These are phyloP conservation scores for Myxozyma udenii DNA, from an alignment of 805 yeast species.

Conservation along the genomic window DNA sequence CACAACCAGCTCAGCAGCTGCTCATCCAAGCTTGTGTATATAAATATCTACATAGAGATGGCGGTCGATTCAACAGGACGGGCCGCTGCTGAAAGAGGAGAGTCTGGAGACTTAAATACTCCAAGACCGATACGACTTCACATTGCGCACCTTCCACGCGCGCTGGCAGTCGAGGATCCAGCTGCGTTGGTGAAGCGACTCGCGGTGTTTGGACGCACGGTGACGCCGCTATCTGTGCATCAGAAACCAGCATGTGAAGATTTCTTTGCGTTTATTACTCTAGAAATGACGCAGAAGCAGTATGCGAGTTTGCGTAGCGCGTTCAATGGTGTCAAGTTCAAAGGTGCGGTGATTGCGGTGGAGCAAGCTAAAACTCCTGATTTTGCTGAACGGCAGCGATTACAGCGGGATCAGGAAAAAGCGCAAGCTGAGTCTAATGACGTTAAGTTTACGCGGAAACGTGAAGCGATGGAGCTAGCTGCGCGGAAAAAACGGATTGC, in stretches of 20 bases:
- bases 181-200: conserved; percentile 55
- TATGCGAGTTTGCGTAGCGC: conserved; percentile 52
- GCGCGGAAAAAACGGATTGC: neutral
- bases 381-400: conserved; percentile 42
- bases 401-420: neutral
- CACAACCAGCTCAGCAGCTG: too few relatives aligned
- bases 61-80: too few relatives aligned
- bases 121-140: conserved; percentile 42
- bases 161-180: conserved; percentile 45
- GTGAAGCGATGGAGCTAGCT: neutral
- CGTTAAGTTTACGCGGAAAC: neutral
- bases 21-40: too few relatives aligned
- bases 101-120: too few relatives aligned
- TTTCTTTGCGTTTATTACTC: conserved; percentile 64
- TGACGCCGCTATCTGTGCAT: conserved; percentile 49
- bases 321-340: conserved; percentile 69
- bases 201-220: conserved; percentile 57
- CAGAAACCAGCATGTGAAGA: conserved; percentile 54
- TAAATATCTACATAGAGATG: too few relatives aligned
- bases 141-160: conserved; percentile 64
- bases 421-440: neutral
- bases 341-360: conserved; percentile 65
- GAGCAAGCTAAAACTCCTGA: conserved; percentile 57
- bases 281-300: conserved; percentile 49
- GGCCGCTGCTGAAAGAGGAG: too few relatives aligned